Evolutionary conservation across 768 basidiomycete genomes (phyloP), one percentile per base, ranked within the genome.

Genomic region (Lentinula boryana): DNA sequence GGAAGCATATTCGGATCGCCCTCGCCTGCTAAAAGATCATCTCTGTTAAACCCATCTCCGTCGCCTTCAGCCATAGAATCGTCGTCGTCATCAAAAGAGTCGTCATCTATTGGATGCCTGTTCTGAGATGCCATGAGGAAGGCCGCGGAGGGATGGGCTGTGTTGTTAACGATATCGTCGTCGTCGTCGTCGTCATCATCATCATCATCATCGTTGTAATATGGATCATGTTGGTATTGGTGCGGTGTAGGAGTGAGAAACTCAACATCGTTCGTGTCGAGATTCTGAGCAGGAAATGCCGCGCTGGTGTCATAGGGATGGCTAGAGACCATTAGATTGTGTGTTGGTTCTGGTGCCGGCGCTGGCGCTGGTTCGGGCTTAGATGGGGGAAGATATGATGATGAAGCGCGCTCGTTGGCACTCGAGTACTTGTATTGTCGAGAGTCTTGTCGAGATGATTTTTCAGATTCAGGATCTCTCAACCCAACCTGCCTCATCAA

Each of bases 401-500:
- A 21, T 16, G 55, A 41, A 41, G 12, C 55, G 41, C 15, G 16
- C 55, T 56, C 55, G 4, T 40, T 40, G 23, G 55, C 35, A 27
- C 55, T 40, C 15, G 55, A 56, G n/a, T 21, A 41, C 40, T 56
- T 36, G 13, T 56, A 41, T 23, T 31, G 33, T 16, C 55, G 15
- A 7, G 55, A 16, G 13, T 56, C 55, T 8, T 33, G 55, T n/a
- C 23, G 13, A 33, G 53, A 23, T 27, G n/a, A 50, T 2, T 15
- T 33, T 43, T 27, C 56, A 8, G 23, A 4, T 7, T 70, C 62
- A 27, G 70, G 77, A 44, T 80, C 68, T 32, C 75, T 74, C 46
- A 84, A 73, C 15, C 82, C 85, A 5, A 86, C 80, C 5, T 82
- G 80, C 35, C 81, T 79, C 77, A 91, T 85, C 79, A 90, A 83